A percentile compares a stretch with the other conserved stretches of the same genome.
These are phyloP conservation scores for Penicillium griseofulvum DNA, from an alignment of 2,329 filamentous ascomycete genomes.

Conservation along the genomic window DNA sequence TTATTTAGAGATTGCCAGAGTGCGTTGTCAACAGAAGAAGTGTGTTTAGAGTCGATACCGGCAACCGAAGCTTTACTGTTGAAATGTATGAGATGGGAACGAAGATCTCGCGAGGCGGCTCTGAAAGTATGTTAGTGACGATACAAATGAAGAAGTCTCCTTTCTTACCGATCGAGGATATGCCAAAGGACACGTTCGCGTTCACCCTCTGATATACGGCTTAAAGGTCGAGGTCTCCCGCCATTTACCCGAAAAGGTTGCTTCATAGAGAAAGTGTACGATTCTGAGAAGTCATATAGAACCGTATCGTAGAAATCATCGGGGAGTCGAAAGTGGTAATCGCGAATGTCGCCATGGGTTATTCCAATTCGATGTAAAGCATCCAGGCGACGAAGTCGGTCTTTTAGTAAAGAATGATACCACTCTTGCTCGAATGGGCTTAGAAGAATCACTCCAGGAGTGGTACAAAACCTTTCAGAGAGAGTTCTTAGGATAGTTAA, in stretches of 20 bases:
- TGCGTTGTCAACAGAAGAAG: background rate
- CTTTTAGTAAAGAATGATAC: constrained; percentile 1
- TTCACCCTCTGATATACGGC: background rate
- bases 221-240: background rate
- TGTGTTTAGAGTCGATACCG: background rate
- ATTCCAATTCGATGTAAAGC: background rate
- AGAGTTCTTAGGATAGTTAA: background rate
- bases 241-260: background rate
- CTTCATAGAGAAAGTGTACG: background rate
- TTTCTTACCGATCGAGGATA: background rate
- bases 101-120: background rate
- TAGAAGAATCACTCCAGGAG: background rate
- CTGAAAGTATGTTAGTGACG: background rate
- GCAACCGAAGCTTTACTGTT: background rate
- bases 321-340: background rate
- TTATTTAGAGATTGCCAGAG: background rate
- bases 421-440: background rate
- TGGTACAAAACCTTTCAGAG: background rate
- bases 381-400: background rate
- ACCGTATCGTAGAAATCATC: background rate
- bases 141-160: background rate
- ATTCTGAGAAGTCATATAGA: background rate
- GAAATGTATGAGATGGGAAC: background rate
- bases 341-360: background rate
- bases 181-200: background rate